phyloP scores from a whole-genome alignment of 805 yeast genomes.

The Yamadazyma akitaensis region DNA sequence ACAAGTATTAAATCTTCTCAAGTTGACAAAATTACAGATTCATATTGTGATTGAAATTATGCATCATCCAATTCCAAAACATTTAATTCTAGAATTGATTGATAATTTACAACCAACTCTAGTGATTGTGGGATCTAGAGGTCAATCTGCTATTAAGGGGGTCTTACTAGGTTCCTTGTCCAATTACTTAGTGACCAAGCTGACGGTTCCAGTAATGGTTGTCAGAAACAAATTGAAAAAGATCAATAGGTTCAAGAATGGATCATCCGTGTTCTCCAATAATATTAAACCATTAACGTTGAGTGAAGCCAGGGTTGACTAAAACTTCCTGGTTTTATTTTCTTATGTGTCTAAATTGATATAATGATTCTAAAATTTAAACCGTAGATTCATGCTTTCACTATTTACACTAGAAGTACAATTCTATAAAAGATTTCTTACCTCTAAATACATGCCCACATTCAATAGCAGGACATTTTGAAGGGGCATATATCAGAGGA shows the following conservation, averaged over 20 bases:
- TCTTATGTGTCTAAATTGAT: neutral
- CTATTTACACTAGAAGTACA: slow-evolving; percentile 27
- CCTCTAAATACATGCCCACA: slow-evolving; percentile 47
- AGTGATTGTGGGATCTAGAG: slow-evolving; percentile 74
- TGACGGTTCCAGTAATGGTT: slow-evolving; percentile 77
- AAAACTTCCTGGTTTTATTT: slow-evolving; percentile 1
- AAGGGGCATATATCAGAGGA: slow-evolving; percentile 50
- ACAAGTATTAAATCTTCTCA: slow-evolving; percentile 48
- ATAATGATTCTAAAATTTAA: neutral
- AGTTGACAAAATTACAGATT: slow-evolving; percentile 65
- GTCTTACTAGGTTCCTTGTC: slow-evolving; percentile 71
- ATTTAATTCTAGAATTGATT: slow-evolving; percentile 64
- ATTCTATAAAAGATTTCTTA: slow-evolving; percentile 50
- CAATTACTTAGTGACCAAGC: slow-evolving; percentile 67
- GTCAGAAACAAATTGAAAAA: slow-evolving; percentile 70
- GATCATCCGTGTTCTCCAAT: slow-evolving; percentile 50
- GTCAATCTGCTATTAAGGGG: slow-evolving; percentile 68
- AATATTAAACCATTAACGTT: slow-evolving; percentile 51
- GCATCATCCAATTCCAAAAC: slow-evolving; percentile 74
- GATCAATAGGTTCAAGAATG: slow-evolving; percentile 52
- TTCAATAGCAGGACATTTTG: slow-evolving; percentile 51
- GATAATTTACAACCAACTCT: slow-evolving; percentile 70
- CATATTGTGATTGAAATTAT: slow-evolving; percentile 71
- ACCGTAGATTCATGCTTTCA: neutral
- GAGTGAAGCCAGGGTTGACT: slow-evolving; percentile 47